Percentiles rank a stretch among this genome's conserved stretches.
Conservation (phyloP, 1,284 basidiomycete genomes). For the Ceratobasidium sp. region DNA sequence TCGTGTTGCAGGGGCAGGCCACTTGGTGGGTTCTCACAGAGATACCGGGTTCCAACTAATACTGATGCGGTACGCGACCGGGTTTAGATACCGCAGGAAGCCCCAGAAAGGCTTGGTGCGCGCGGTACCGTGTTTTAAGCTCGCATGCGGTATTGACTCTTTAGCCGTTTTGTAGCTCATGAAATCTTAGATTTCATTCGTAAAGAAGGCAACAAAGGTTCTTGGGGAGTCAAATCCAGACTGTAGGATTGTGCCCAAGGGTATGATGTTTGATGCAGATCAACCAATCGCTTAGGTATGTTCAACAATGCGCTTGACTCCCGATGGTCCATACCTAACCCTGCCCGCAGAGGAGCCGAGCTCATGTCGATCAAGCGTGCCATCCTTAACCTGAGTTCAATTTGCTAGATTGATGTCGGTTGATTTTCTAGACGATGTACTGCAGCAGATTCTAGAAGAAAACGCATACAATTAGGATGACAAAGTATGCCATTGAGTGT, state of each 20-base stretch:
- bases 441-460: neutral
- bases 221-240: conserved; percentile 11
- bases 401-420: conserved; percentile 13
- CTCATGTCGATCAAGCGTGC: conserved; percentile 12
- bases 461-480: conserved; percentile 4
- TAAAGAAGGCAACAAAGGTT: neutral
- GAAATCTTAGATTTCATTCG: conserved; percentile 38
- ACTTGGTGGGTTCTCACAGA: conserved; percentile 64
- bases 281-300: neutral
- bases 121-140: conserved; percentile 7
- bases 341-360: conserved; percentile 1
- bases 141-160: neutral
- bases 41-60: neutral
- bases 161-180: conserved; percentile 7
- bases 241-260: conserved; percentile 28
- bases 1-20: conserved; percentile 67
- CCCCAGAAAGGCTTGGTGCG: conserved; percentile 55
- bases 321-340: conserved; percentile 12
- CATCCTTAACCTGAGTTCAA: conserved; percentile 10
- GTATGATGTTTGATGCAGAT: conserved; percentile 12
- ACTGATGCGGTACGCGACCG: neutral
- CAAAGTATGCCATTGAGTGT: neutral
- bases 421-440: neutral
- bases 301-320: neutral
- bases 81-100: conserved; percentile 54